These are phyloP conservation scores for Benincasa hispida DNA, from an alignment of 306 rosid genomes.

Conservation along the genomic window DNA sequence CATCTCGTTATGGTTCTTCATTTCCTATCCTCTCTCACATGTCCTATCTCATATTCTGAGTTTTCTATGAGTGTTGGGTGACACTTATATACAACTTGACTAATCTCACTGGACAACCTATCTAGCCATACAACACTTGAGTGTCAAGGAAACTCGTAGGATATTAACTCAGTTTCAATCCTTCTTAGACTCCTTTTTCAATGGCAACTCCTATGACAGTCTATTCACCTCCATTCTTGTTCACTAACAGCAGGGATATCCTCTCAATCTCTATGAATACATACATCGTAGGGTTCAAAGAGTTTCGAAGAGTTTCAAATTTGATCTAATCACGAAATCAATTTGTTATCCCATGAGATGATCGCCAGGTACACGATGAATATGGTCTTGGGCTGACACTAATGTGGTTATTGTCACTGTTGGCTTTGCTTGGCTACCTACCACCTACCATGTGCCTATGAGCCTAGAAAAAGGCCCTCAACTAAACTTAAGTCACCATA, in stretches of 20 bases:
- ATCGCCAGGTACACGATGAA: background rate
- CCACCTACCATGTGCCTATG: background rate
- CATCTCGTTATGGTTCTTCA: conserved; percentile 17
- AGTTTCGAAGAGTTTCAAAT: too few species aligned
- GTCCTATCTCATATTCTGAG: background rate
- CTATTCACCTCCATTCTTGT: too few species aligned
- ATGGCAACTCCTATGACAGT: background rate
- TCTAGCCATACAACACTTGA: too few species aligned
- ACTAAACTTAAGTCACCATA: background rate
- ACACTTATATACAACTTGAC: too few species aligned
- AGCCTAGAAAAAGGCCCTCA: background rate
- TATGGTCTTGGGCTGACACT: background rate
- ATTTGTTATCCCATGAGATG: background rate
- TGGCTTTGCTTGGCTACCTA: background rate
- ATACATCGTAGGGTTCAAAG: too few species aligned
- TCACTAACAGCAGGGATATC: background rate
- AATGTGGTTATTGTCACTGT: background rate
- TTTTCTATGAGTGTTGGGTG: too few species aligned
- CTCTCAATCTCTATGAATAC: background rate
- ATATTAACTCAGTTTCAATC: background rate
- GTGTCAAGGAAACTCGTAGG: too few species aligned
- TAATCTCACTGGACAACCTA: too few species aligned
- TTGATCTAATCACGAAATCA: too few species aligned
- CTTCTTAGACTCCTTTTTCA: background rate
- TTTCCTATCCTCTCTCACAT: conserved; percentile 26